A percentile compares a stretch with the other conserved stretches of the same genome.
These are phyloP conservation scores for Aspergillus proliferans DNA, from an alignment of 2,329 filamentous ascomycete genomes.

Conservation along the genomic window DNA sequence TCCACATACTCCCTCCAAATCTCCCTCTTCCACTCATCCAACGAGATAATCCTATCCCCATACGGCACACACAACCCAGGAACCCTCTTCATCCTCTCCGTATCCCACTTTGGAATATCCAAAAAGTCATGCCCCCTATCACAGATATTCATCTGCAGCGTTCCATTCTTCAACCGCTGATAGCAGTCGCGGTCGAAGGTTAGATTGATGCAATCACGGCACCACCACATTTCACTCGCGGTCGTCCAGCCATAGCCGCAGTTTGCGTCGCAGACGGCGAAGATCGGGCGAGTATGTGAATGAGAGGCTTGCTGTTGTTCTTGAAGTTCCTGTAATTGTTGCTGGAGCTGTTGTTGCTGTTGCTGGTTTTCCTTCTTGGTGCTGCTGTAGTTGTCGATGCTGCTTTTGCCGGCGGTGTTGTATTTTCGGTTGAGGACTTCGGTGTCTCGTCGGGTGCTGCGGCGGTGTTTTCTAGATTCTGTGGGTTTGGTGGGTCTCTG, in stretches of 20 bases:
- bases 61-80: constrained; percentile 17
- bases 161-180: constrained; percentile 11
- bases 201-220: constrained; percentile 23
- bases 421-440: neutral
- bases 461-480: neutral
- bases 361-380: too few relatives aligned
- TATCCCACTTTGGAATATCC: constrained; percentile 17
- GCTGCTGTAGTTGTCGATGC: neutral
- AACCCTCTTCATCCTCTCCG: constrained; percentile 8
- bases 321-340: neutral
- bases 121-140: constrained; percentile 18
- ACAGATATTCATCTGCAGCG: constrained; percentile 22
- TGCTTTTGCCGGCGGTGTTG: neutral
- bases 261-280: constrained; percentile 10
- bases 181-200: constrained; percentile 17
- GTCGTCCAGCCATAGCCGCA: constrained; percentile 13
- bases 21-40: constrained; percentile 17
- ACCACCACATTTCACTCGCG: constrained; percentile 22
- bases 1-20: constrained; percentile 14
- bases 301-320: neutral
- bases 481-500: too few relatives aligned
- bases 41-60: constrained; percentile 12
- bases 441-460: neutral
- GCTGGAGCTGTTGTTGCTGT: neutral
- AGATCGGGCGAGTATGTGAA: neutral